Conservation (phyloP, 805 yeast species). For the Kodamaea jinghongensis region DNA sequence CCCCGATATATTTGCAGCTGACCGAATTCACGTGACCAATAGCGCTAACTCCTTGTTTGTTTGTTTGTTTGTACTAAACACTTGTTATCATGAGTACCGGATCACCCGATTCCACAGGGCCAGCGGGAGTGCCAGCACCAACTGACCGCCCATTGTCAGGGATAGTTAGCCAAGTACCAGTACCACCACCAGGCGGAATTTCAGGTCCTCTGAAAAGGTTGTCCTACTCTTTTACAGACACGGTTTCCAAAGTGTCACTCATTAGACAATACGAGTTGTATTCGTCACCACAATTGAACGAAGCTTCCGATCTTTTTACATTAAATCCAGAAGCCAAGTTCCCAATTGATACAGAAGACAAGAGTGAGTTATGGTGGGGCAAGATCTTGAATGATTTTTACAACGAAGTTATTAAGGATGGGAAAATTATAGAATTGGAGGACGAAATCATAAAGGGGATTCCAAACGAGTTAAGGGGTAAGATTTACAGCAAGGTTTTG, state of each 20-base stretch:
- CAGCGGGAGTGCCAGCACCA: too few species aligned
- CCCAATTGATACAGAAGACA: constrained; percentile 1
- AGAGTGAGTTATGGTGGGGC: constrained; percentile 18
- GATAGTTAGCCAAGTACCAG: neutral
- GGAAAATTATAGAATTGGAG: constrained; percentile 18
- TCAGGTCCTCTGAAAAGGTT: constrained; percentile 9
- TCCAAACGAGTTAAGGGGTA: constrained; percentile 27
- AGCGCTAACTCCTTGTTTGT: too few species aligned
- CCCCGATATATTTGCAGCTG: too few species aligned
- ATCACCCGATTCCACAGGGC: too few species aligned
- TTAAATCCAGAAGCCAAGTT: constrained; percentile 7
- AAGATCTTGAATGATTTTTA: constrained; percentile 16
- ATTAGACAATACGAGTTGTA: constrained; percentile 26
- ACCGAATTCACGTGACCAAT: too few species aligned
- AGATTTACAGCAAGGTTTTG: constrained; percentile 33
- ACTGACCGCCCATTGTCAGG: too few species aligned
- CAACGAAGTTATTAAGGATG: constrained; percentile 11
- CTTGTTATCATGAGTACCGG: too few species aligned
- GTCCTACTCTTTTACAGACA: constrained; percentile 17
- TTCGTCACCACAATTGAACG: constrained; percentile 25
- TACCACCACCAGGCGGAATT: constrained; percentile 6
- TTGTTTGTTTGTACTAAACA: too few species aligned
- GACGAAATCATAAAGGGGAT: constrained; percentile 26
- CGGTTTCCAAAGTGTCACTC: constrained; percentile 21
- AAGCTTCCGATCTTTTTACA: constrained; percentile 24